Evolutionary conservation across 176 grass and related monocot species (phyloP).

Genomic region (Eleusine coracana): DNA sequence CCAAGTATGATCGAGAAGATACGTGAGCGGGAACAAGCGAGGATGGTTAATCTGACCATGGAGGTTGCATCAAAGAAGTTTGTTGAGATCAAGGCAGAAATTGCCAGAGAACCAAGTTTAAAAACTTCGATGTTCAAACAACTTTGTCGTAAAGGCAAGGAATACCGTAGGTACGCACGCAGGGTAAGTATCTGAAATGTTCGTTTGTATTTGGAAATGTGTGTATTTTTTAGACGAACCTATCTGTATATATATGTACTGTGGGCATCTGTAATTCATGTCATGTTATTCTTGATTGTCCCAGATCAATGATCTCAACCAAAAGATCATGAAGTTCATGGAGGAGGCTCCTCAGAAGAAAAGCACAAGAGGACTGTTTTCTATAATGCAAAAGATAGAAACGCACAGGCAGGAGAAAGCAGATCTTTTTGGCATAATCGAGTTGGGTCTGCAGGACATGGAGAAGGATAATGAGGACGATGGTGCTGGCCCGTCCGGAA

Average conservation of each 20-base stretch:
- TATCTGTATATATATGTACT: background rate
- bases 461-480: background rate
- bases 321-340: background rate
- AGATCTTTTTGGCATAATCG: background rate
- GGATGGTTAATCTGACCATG: background rate
- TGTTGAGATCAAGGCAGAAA: background rate
- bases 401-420: background rate
- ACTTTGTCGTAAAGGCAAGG: background rate
- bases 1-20: background rate
- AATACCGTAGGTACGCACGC: background rate
- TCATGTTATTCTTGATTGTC: background rate
- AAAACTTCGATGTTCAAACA: background rate
- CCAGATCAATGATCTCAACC: background rate
- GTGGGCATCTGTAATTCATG: background rate
- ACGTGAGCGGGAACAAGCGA: background rate
- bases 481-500: background rate
- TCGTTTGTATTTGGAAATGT: background rate
- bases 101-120: background rate
- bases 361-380: background rate
- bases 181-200: background rate
- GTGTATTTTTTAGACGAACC: too few relatives aligned
- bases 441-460: background rate
- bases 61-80: background rate
- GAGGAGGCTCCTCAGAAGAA: background rate
- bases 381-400: background rate